Conservation (phyloP, 768 basidiomycete species). For the Podaxis rugospora region DNA sequence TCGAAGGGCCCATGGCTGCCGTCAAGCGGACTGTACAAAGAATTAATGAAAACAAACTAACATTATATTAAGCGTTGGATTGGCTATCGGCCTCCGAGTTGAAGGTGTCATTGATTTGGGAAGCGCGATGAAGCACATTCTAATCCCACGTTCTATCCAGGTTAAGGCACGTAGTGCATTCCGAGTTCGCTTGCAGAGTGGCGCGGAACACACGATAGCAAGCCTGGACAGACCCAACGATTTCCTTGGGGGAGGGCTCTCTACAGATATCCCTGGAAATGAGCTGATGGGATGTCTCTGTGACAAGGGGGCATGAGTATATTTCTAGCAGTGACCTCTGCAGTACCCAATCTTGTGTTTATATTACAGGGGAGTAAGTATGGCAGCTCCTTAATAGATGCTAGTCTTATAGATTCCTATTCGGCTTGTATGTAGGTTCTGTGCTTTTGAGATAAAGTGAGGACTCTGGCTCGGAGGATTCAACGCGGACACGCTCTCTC, state of each 20-base stretch:
- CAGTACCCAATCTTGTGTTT: neutral
- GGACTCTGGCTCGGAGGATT: too few species aligned
- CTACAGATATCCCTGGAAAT: neutral
- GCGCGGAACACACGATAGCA: neutral
- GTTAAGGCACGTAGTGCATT: neutral
- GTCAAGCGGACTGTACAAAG: too few species aligned
- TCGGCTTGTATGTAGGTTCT: neutral
- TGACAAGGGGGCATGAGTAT: neutral
- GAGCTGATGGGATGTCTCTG: neutral
- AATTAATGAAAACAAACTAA: too few species aligned
- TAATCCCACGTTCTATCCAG: neutral
- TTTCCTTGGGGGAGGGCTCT: neutral
- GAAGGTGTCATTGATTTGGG: conserved; percentile 13
- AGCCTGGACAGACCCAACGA: neutral
- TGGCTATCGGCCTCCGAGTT: conserved; percentile 19
- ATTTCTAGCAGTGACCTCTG: neutral
- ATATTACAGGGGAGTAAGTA: neutral
- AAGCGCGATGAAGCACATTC: neutral
- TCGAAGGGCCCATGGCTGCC: neutral
- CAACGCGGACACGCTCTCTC: too few species aligned
- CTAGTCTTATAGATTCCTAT: neutral
- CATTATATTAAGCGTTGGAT: conserved; percentile 16
- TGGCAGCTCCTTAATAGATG: neutral
- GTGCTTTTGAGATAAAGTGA: neutral
- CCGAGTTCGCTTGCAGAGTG: neutral